Evolutionary conservation across 2,329 filamentous ascomycete species (phyloP).

Genomic region (Aspergillus nomiae): DNA sequence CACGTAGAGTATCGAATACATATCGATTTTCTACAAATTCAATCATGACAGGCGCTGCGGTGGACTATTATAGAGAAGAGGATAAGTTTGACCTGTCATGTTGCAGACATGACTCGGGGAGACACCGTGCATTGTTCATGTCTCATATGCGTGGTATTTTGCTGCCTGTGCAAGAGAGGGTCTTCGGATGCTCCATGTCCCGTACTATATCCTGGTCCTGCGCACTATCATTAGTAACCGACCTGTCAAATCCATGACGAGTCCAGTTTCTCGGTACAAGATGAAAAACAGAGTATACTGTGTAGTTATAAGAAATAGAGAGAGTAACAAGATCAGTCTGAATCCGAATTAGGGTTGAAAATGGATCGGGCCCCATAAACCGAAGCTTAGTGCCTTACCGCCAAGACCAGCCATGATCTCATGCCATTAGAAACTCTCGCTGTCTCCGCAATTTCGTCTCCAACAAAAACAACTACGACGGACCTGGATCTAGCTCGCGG

Average conservation of each 20-base stretch:
- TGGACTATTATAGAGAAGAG: background rate
- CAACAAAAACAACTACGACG: background rate
- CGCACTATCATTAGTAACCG: background rate
- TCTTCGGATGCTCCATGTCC: background rate
- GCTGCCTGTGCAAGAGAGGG: background rate
- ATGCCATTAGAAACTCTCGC: constrained; percentile 10
- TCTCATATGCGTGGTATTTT: background rate
- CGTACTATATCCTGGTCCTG: background rate
- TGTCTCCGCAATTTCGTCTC: constrained; percentile 12
- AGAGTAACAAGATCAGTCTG: background rate
- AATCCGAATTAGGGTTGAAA: background rate
- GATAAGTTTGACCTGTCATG: background rate
- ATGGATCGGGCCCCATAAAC: background rate
- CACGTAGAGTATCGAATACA: background rate
- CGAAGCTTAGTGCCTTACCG: constrained; percentile 5
- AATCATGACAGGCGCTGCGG: background rate
- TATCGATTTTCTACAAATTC: background rate
- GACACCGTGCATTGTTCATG: background rate
- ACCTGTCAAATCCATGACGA: background rate
- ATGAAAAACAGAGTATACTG: background rate
- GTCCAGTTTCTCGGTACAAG: background rate
- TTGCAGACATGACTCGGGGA: background rate
- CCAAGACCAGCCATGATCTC: constrained; percentile 14
- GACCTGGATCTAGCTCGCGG: constrained; percentile 11
- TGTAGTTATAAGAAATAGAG: too few relatives aligned